Evolutionary conservation across 257 asterid species (phyloP).

Genomic region (Henckelia pumila): DNA sequence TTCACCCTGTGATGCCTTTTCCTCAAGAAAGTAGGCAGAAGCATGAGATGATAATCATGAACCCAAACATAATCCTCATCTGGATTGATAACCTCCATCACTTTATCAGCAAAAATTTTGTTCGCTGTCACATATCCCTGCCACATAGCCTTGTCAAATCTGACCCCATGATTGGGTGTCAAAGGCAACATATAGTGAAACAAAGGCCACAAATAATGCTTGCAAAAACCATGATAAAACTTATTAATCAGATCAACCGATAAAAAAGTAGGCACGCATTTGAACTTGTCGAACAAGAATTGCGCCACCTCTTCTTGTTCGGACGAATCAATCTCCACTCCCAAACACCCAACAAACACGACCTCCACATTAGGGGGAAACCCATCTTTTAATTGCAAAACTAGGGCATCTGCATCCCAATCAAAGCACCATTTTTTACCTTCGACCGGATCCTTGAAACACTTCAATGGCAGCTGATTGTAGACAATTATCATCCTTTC

Average conservation of each 20-base stretch:
- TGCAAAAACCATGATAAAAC: constrained; percentile 79
- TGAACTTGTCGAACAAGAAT: constrained; percentile 52
- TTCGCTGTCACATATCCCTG: constrained; percentile 77
- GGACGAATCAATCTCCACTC: constrained; percentile 51
- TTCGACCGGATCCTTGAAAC: constrained; percentile 25
- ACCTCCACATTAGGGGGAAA: constrained; percentile 57
- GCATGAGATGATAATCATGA: constrained; percentile 87
- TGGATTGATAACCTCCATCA: constrained; percentile 73
- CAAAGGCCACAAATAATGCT: constrained; percentile 80
- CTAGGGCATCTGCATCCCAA: constrained; percentile 71
- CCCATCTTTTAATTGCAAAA: constrained; percentile 68
- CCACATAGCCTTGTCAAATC: constrained; percentile 69
- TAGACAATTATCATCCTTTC: constrained; percentile 67
- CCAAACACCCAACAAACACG: constrained; percentile 61
- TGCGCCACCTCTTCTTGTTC: constrained; percentile 85
- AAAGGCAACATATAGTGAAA: constrained; percentile 83
- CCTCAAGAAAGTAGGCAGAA: constrained; percentile 80
- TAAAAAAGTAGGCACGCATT: constrained; percentile 78
- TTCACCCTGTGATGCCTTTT: constrained; percentile 54
- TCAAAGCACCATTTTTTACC: constrained; percentile 57
- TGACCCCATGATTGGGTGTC: constrained; percentile 60
- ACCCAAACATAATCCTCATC: constrained; percentile 85
- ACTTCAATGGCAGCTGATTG: constrained; percentile 67
- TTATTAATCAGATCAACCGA: constrained; percentile 49
- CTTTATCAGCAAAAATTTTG: constrained; percentile 75